Evolutionary conservation across 106 monocot species (phyloP), one percentile per base, ranked within the genome.

Genomic region (Gastrodia elata): DNA sequence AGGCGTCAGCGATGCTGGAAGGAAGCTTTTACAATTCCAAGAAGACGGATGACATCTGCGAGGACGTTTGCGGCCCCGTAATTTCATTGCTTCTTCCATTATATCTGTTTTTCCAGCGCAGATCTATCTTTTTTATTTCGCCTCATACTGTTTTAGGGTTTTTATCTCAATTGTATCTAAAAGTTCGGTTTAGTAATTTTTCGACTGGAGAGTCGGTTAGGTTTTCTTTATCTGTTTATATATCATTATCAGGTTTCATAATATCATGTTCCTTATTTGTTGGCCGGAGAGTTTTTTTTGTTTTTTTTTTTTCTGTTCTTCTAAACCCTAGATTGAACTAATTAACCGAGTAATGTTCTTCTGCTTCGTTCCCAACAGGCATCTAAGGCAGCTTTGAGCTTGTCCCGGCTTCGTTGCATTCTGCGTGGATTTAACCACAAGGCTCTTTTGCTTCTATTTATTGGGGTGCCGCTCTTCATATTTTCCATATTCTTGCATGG

Each of bases 11-110:
- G 80, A 82, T 82, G 84, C 68, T 33, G 33, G 90, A 87, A 4
- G 71, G 73, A 16, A 83, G 77, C 40, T 81, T 76, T 42, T 83
- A 83, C 68, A 77, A 67, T 72, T 83, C 83, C 43, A 89, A 89
- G 80, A 89, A 89, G 76, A 76, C 85, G n/a, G 86, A 86, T 71
- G 83, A 83, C 58, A 75, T 88, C 70, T 91, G 87, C 79, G 85
- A 88, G 38, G 90, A 87, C 18, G 80, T 91, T 18, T 91, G 90
- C 71, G 90, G 90, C n/a, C 83, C 80, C 81, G 88, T 91, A 75
- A 85, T 67, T 38, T 39, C 55, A 38, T 32, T 48, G 39, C 44
- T 41, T 5, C 39, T 59, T 38, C 33, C 8, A 8, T 20, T 30
- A 11, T 58, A 38, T 71, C 61, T 13, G 14, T 38, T 28, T 34